A percentile compares a stretch with the other conserved stretches of the same genome.
Evolutionary conservation across 805 yeast species (phyloP).

Genomic region (Saturnispora saitoi): DNA sequence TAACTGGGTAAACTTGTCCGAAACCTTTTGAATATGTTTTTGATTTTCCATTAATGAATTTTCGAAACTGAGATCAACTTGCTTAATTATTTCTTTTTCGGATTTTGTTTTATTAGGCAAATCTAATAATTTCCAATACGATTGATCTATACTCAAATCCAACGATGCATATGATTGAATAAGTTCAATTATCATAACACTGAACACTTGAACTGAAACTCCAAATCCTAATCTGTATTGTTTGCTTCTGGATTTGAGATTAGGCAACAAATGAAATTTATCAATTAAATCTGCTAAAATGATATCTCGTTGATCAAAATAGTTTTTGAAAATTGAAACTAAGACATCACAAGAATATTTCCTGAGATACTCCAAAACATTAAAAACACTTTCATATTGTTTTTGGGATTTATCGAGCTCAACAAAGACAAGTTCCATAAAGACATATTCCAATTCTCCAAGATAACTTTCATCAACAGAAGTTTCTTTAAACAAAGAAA

Average conservation of each 20-base stretch:
- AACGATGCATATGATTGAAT: slow-evolving; percentile 25
- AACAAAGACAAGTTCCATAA: slow-evolving; percentile 34
- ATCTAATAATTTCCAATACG: slow-evolving; percentile 18
- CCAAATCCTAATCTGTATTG: slow-evolving; percentile 38
- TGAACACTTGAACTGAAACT: slow-evolving; percentile 38
- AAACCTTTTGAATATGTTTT: slow-evolving; percentile 2
- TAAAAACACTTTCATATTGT: neutral
- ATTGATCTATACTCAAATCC: slow-evolving; percentile 17
- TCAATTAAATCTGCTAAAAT: slow-evolving; percentile 52
- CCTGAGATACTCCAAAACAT: slow-evolving; percentile 17
- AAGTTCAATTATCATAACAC: slow-evolving; percentile 37
- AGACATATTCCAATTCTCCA: slow-evolving; percentile 42
- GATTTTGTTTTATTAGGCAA: slow-evolving; percentile 8
- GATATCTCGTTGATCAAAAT: slow-evolving; percentile 48
- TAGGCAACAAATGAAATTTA: slow-evolving; percentile 42
- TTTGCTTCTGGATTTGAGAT: slow-evolving; percentile 35
- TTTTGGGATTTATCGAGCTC: slow-evolving; percentile 17
- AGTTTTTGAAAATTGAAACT: slow-evolving; percentile 31
- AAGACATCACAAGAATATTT: slow-evolving; percentile 28
- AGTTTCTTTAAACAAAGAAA: neutral
- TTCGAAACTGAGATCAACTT: slow-evolving; percentile 3
- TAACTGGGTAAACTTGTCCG: slow-evolving; percentile 26
- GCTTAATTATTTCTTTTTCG: slow-evolving; percentile 6
- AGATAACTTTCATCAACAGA: neutral
- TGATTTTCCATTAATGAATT: neutral